Evolutionary conservation across 2,329 filamentous ascomycete genomes (phyloP).

Genomic region (Exophiala bonariae): DNA sequence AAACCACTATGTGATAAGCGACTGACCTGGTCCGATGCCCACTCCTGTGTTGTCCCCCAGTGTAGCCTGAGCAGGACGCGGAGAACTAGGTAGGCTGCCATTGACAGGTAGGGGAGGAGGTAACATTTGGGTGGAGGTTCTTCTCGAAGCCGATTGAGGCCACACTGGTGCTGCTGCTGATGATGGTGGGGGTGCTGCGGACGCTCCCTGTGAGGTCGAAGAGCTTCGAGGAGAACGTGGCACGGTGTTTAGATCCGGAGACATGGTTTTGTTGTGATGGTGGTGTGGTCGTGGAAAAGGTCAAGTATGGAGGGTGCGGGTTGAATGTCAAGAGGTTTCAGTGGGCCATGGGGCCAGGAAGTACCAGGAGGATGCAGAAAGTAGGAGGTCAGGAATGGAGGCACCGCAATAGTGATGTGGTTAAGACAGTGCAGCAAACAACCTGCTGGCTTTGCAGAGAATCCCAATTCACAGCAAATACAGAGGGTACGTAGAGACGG

Average conservation of each 20-base stretch:
- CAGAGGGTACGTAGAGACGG: too few relatives aligned
- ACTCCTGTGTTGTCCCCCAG: slow-evolving; percentile 37
- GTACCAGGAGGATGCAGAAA: too few relatives aligned
- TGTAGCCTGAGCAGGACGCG: slow-evolving; percentile 23
- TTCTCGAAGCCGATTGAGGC: slow-evolving; percentile 38
- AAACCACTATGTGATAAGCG: background rate
- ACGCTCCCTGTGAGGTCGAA: slow-evolving; percentile 33
- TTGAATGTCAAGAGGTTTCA: background rate
- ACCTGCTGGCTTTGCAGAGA: too few relatives aligned
- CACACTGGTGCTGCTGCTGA: slow-evolving; percentile 7
- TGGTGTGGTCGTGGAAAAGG: background rate
- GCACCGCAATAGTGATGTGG: too few relatives aligned
- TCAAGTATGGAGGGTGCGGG: background rate
- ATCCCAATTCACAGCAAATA: too few relatives aligned
- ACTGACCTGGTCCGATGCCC: slow-evolving; percentile 42
- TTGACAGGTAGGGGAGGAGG: slow-evolving; percentile 38
- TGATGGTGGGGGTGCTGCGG: slow-evolving; percentile 20
- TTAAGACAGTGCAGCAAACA: too few relatives aligned
- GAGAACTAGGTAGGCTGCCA: slow-evolving; percentile 30
- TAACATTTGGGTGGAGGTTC: slow-evolving; percentile 50
- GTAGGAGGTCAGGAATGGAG: too few relatives aligned
- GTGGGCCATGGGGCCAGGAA: background rate
- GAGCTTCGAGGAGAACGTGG: slow-evolving; percentile 36
- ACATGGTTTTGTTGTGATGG: slow-evolving; percentile 37
- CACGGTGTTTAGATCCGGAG: slow-evolving; percentile 50